Conservation (phyloP, 441 rosid species). For the Mallotus japonicus region DNA sequence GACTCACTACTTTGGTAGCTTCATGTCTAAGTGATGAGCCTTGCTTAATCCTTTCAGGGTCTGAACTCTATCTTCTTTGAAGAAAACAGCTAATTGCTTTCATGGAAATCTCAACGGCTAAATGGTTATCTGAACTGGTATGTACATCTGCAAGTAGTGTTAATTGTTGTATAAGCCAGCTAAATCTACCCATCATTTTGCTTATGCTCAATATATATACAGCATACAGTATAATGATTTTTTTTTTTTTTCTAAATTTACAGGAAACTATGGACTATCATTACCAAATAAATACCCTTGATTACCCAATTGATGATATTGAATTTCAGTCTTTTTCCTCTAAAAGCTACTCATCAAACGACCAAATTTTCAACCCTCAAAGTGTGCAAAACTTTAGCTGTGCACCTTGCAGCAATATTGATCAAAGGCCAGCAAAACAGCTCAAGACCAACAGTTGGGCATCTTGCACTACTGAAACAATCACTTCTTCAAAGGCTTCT, state of each 20-base stretch:
- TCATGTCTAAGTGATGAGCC: background rate
- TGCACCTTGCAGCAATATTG: background rate
- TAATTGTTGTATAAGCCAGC: background rate
- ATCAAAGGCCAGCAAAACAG: conserved; percentile 21
- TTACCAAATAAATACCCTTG: conserved; percentile 30
- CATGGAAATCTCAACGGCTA: conserved; percentile 40
- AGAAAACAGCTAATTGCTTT: background rate
- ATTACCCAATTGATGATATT: conserved; percentile 37
- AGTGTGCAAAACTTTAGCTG: background rate
- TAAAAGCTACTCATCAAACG: conserved; percentile 22
- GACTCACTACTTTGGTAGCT: background rate
- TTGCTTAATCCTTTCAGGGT: conserved; percentile 2
- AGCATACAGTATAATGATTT: background rate
- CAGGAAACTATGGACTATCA: conserved; percentile 41
- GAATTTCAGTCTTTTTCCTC: conserved; percentile 31
- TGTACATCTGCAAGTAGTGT: background rate
- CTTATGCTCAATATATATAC: too few relatives aligned
- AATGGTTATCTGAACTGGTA: conserved; percentile 41
- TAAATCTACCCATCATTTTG: too few relatives aligned
- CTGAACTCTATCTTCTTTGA: background rate
- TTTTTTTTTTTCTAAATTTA: background rate
- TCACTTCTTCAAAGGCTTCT: conserved; percentile 23
- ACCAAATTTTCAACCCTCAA: conserved; percentile 15
- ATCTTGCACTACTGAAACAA: conserved; percentile 10
- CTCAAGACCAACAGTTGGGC: conserved; percentile 7